A percentile compares a stretch with the other conserved stretches of the same genome.
Evolutionary conservation across 73 alveolate species (phyloP).

Genomic region (Paramecium sonneborni): DNA sequence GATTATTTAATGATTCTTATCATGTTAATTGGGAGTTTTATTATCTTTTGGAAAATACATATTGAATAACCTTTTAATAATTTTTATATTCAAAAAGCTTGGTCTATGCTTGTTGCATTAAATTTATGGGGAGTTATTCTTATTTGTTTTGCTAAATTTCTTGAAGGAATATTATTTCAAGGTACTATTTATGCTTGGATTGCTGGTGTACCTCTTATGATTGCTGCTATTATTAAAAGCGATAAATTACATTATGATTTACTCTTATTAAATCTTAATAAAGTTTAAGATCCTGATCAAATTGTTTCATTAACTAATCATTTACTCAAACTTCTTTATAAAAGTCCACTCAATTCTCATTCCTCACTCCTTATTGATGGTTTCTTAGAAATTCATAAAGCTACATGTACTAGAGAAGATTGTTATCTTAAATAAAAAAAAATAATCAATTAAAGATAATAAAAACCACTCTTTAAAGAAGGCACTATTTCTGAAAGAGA

Average conservation of each 20-base stretch:
- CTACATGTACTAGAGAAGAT: constrained; percentile 65
- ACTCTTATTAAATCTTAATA: constrained; percentile 48
- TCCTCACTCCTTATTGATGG: constrained; percentile 54
- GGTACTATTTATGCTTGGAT: constrained; percentile 67
- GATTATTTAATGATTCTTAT: constrained; percentile 55
- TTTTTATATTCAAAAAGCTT: constrained; percentile 2
- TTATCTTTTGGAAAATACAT: constrained; percentile 51
- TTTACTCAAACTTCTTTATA: neutral
- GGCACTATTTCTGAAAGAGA: constrained; percentile 57
- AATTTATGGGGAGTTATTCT: constrained; percentile 60
- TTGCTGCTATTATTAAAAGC: constrained; percentile 11
- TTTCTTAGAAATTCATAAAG: constrained; percentile 55
- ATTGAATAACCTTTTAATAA: constrained; percentile 55
- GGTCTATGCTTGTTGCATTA: constrained; percentile 57
- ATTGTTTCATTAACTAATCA: neutral
- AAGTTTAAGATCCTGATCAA: constrained; percentile 44
- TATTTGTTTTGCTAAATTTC: constrained; percentile 60
- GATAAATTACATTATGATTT: constrained; percentile 52
- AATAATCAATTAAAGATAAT: neutral
- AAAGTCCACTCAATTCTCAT: neutral
- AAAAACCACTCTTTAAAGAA: constrained; percentile 46
- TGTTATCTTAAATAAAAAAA: constrained; percentile 57
- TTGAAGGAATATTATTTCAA: constrained; percentile 43
- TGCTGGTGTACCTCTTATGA: constrained; percentile 60
- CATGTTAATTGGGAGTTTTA: constrained; percentile 43